Evolutionary conservation across 352 stramenopile species (phyloP), one percentile per base, ranked within the genome.

Genomic region (Aphanomyces invadans): DNA sequence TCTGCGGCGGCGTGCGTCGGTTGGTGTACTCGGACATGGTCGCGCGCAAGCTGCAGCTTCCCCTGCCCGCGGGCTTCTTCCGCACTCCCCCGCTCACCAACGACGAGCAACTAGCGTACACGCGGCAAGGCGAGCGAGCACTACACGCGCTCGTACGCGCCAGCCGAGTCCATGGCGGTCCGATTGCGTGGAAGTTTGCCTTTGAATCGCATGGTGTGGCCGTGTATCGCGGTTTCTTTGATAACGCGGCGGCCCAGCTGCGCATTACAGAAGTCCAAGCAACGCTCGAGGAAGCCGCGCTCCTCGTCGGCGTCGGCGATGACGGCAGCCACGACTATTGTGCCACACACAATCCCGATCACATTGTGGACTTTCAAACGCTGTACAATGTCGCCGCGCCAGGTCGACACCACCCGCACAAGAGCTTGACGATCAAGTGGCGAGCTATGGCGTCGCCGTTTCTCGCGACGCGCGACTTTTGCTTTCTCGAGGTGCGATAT

Each of bases 391-490:
- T 92, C 17, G 81, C 80, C 3, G 67, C 61, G 3, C 81, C 83
- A 0, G 85, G 80, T 1, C 56, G 57, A 2, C 79, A 88, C 2
- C 89, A 92, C 65, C 84, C 84, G 10, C 86, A 89, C 51, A 81
- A 92, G 62, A 88, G 78, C 44, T 77, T 92, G 15, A 77, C 72
- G 0, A 79, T 89, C 68, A 92, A 92, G 71, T 92, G 84, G 84
- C 85, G 78, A 0, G 82, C 80, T 1, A 70, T 91, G 28, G 78
- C 87, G 60, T 89, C 71, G 69, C 90, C 28, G 77, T 78, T 57
- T 11, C 0, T 57, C 1, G 44, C 74, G 81, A 78, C 86, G 57
- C 80, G 85, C 21, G 85, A 94, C 57, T 89, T 90, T 32, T 88
- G 77, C 62, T 89, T 88, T 73, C 73, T 92, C 38, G 55, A 63